Base-by-base conservation (phyloP, 2,329 filamentous ascomycete genomes). In the Trichoderma sp. region DNA sequence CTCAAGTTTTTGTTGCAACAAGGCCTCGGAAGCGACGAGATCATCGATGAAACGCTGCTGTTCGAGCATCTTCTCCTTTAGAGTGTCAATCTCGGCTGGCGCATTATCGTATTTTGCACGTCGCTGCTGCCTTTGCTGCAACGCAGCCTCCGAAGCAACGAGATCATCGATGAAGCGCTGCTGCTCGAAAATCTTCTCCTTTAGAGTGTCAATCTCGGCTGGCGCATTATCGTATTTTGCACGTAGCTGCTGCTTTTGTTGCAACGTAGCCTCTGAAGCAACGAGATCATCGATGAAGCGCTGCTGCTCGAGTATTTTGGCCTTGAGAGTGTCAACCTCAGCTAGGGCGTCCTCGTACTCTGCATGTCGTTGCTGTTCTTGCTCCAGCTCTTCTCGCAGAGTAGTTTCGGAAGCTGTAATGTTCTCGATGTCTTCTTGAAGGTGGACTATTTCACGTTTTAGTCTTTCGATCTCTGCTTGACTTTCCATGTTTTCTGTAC, bases 41-140 rank as follows among this genome's bases (percentile, higher is more conserved):
- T 82, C 79, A 49, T 87, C 86, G 60, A 94, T 86, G 14, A 88
- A 85, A 67, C 87, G 83, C 67, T 93, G 89, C 70, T 91, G 89
- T 75, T 91, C 88, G 7, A 86, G 83, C 28, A 96, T 84, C 74
- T 92, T 89, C 69, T 92, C 84, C 73, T 92, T 89, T 18, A 96
- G 83, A 39, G 89, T 86, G 77, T 92, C 88, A 51, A 86, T 82
- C 74, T 90, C 87, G 16, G 88, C n/a, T n/a, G n/a, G n/a, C n/a
- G n/a, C n/a, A n/a, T n/a, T n/a, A n/a, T n/a, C n/a, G n/a, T n/a
- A n/a, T n/a, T n/a, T n/a, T n/a, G n/a, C n/a, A n/a, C n/a, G n/a
- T n/a, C n/a, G n/a, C n/a, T n/a, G n/a, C n/a, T n/a, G n/a, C n/a
- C n/a, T 75, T 82, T 83, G 56, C 86, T 83, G 85, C 16, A 92